phyloP scores from a whole-genome alignment of 1,284 basidiomycete genomes.

The Afroboletus lepidellus region DNA sequence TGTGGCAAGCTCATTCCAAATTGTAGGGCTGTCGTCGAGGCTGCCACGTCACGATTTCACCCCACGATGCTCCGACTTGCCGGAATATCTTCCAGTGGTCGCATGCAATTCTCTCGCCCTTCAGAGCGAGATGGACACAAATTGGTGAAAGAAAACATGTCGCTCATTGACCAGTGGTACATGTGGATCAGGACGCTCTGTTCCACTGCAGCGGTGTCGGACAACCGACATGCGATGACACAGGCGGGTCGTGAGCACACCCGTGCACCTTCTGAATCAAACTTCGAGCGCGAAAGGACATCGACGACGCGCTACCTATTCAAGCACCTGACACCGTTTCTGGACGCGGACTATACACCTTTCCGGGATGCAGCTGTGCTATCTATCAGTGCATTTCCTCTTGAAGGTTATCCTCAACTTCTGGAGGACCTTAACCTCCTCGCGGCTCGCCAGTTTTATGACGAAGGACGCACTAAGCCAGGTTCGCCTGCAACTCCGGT shows the following conservation, averaged over 20 bases:
- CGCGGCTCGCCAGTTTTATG: slow-evolving; percentile 79
- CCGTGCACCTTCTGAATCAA: slow-evolving; percentile 69
- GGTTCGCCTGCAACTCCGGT: slow-evolving; percentile 54
- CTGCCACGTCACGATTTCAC: slow-evolving; percentile 66
- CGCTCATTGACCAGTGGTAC: slow-evolving; percentile 83
- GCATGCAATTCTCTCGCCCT: slow-evolving; percentile 36
- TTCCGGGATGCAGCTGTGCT: slow-evolving; percentile 87
- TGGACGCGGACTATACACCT: slow-evolving; percentile 80
- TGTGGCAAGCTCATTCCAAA: slow-evolving; percentile 44
- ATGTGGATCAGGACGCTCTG: slow-evolving; percentile 84
- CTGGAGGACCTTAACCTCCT: slow-evolving; percentile 83
- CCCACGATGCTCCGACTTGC: slow-evolving; percentile 65
- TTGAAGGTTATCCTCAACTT: slow-evolving; percentile 74
- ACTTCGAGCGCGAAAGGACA: slow-evolving; percentile 72
- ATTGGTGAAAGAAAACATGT: slow-evolving; percentile 60
- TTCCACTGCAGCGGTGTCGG: slow-evolving; percentile 71
- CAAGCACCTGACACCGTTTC: slow-evolving; percentile 81
- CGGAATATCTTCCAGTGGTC: slow-evolving; percentile 56
- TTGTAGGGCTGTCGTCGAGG: slow-evolving; percentile 64
- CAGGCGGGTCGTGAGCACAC: slow-evolving; percentile 65
- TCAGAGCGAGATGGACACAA: slow-evolving; percentile 52
- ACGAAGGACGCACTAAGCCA: slow-evolving; percentile 68
- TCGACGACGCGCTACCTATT: slow-evolving; percentile 82
- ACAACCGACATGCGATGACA: slow-evolving; percentile 54
- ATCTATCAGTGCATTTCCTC: slow-evolving; percentile 85